phyloP scores from a whole-genome alignment of 176 grass and related monocot genomes.

The Ananas comosus region DNA sequence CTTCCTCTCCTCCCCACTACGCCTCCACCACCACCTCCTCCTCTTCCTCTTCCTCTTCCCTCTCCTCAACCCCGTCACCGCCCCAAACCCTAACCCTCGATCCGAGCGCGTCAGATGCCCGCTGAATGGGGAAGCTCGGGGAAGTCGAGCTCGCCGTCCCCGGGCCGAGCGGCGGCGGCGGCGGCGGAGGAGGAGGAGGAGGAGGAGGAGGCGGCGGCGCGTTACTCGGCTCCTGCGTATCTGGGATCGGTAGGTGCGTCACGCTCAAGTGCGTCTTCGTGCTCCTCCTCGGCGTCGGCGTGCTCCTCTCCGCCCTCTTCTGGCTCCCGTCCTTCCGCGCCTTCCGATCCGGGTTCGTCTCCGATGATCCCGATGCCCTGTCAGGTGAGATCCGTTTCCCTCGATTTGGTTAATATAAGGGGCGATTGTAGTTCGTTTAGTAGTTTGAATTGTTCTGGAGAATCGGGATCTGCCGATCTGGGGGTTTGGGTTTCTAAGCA shows the following conservation, averaged over 20 bases:
- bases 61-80: too few species aligned
- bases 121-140: slow-evolving; percentile 41
- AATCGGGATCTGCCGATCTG: too few species aligned
- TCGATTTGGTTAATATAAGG: too few species aligned
- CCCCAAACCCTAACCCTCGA: too few species aligned
- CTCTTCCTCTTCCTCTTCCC: too few species aligned
- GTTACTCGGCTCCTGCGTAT: not conserved
- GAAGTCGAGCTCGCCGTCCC: slow-evolving; percentile 20
- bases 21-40: too few species aligned
- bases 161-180: not conserved
- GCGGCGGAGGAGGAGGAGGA: not conserved
- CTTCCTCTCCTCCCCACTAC: too few species aligned
- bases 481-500: too few species aligned
- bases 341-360: not conserved
- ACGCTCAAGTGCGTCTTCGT: slow-evolving; percentile 5
- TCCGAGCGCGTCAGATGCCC: slow-evolving; percentile 25
- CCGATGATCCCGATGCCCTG: not conserved
- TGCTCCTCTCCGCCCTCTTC: slow-evolving; percentile 34
- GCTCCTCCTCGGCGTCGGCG: slow-evolving; percentile 18
- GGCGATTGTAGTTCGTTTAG: too few species aligned
- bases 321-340: not conserved
- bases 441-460: too few species aligned
- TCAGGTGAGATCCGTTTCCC: not conserved
- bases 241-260: not conserved
- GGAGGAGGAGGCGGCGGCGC: not conserved